Evolutionary conservation across 192 early-diverging fungal species (phyloP), one percentile per base, ranked within the genome.

Genomic region (Mortierella alpina): DNA sequence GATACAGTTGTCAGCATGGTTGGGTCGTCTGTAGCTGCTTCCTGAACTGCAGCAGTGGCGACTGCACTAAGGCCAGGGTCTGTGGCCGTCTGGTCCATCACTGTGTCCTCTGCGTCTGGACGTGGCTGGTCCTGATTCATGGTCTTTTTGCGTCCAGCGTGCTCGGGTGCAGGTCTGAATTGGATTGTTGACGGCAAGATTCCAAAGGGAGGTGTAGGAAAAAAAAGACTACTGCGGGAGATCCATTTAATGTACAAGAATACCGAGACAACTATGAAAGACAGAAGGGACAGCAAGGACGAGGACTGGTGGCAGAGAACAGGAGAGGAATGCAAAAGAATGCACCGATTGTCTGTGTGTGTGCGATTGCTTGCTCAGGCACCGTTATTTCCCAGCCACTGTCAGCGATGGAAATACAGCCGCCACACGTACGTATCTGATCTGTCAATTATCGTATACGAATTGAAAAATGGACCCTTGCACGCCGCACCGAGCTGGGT

Each of bases 61-160:
- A 31, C 31, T 31, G 31, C 31, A 31, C 31, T 31, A 31, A 31
- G 31, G 31, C 31, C 3, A 31, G 31, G 31, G 31, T 31, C 31
- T 31, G 31, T 31, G 31, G 31, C 31, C 31, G 31, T 31, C 31
- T 31, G 31, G 31, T 31, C 31, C 31, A 31, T 31, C 31, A 31
- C 31, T 31, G 31, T 31, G 31, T 31, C 31, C 31, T 31, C 31
- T 31, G 31, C 1, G 31, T 31, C 31, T 31, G 69, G 59, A 63
- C 50, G 59, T 39, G 52, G 52, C 6, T 61, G 61, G 70, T 54
- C 53, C 70, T 63, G 60, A 55, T 72, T 62, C 70, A 72, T 72
- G 70, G 49, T 53, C 53, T 20, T 63, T 7, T 12, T 63, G 20
- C 53, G n/a, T 20, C 7, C 31, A 59, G 39, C 31, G 13, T 63